phyloP scores from a whole-genome alignment of 768 basidiomycete species.

The Suillus alpinus region DNA sequence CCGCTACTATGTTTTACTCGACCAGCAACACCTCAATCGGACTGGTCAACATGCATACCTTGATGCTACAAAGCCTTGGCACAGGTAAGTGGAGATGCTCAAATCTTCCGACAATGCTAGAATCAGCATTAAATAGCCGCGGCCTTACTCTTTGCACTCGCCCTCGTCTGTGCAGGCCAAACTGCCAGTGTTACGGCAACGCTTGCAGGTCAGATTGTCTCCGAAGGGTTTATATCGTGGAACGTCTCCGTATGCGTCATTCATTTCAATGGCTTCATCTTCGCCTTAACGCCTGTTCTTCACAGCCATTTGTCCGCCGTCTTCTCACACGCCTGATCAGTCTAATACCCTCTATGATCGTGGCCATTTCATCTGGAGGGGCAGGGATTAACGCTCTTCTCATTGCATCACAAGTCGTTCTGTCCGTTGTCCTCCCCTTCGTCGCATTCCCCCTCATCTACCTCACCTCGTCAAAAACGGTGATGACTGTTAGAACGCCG shows the following conservation, averaged over 20 bases:
- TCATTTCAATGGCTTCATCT: background rate
- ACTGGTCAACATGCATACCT: conserved; percentile 39
- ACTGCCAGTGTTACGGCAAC: conserved; percentile 50
- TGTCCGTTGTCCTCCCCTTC: conserved; percentile 46
- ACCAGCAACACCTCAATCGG: conserved; percentile 26
- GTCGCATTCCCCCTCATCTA: conserved; percentile 43
- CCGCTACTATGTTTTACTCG: conserved; percentile 16
- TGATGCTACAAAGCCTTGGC: conserved; percentile 40
- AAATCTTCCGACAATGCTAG: background rate
- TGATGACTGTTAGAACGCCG: conserved; percentile 21
- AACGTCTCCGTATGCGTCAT: conserved; percentile 31
- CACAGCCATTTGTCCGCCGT: conserved; percentile 36
- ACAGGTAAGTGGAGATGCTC: conserved; percentile 22
- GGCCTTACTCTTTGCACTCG: conserved; percentile 46
- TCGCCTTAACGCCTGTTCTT: background rate
- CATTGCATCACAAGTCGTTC: conserved; percentile 46
- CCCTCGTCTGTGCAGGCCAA: conserved; percentile 45
- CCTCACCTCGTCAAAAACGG: conserved; percentile 34
- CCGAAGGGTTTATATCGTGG: conserved; percentile 50
- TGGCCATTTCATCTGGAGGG: conserved; percentile 43
- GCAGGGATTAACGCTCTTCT: conserved; percentile 44
- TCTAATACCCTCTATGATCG: conserved; percentile 42
- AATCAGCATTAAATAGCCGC: conserved; percentile 9
- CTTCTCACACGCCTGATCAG: conserved; percentile 43
- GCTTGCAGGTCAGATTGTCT: conserved; percentile 46